Conservation (phyloP, 495 filamentous ascomycete genomes). For the Neurospora sp. region DNA sequence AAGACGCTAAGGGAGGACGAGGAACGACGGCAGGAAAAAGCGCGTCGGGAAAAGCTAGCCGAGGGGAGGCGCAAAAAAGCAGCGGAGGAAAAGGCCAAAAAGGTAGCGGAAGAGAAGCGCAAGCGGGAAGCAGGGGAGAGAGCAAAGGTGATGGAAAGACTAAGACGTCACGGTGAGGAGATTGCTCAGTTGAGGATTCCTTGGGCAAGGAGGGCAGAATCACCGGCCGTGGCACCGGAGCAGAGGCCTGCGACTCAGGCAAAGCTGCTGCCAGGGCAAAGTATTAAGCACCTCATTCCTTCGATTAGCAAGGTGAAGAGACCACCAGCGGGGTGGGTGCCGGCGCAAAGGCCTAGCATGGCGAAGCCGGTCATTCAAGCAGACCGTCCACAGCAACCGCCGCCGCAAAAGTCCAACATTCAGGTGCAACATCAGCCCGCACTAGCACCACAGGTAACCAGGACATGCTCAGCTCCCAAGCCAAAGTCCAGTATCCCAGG, state of each 20-base stretch:
- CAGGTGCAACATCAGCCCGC: neutral
- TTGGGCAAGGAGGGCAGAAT: neutral
- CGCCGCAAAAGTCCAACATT: neutral
- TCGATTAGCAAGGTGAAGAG: neutral
- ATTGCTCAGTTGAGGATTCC: neutral
- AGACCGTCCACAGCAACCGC: neutral
- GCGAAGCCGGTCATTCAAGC: neutral
- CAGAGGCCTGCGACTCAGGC: neutral
- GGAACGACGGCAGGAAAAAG: neutral
- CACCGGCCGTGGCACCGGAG: neutral
- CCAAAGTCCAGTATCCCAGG: neutral
- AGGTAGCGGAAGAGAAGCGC: neutral
- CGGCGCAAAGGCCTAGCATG: neutral
- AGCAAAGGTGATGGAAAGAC: neutral
- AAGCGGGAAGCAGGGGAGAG: neutral
- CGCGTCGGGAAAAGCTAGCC: neutral
- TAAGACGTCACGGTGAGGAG: neutral
- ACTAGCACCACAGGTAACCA: neutral
- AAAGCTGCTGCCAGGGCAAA: neutral
- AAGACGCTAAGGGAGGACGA: conserved; percentile 6
- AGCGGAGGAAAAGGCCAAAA: neutral
- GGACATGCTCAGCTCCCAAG: neutral
- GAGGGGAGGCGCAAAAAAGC: neutral
- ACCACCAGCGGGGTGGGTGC: neutral
- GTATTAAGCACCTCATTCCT: neutral